These are phyloP conservation scores for Neopestalotiopsis rosae DNA, from an alignment of 2,329 filamentous ascomycete genomes.

Conservation along the genomic window DNA sequence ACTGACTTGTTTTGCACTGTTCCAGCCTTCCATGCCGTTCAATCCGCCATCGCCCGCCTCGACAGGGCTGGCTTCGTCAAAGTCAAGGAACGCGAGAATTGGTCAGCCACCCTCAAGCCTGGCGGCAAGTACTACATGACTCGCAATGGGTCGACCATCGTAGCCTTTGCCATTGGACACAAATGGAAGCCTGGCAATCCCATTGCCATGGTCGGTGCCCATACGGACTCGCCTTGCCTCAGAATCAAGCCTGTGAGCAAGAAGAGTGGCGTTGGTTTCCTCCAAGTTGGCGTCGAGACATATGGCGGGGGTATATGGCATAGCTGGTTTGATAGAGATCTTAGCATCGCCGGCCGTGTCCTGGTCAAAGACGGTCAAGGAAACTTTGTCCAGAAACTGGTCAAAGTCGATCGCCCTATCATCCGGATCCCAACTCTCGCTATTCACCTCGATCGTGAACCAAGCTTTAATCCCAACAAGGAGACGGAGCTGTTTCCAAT, in stretches of 20 bases:
- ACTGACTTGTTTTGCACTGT: constrained; percentile 6
- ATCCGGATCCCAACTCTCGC: constrained; percentile 92
- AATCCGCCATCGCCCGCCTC: constrained; percentile 76
- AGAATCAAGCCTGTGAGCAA: constrained; percentile 95
- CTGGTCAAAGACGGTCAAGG: constrained; percentile 79
- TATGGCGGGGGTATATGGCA: constrained; percentile 98
- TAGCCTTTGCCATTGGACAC: constrained; percentile 89
- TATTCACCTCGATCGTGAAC: constrained; percentile 87
- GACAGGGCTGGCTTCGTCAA: constrained; percentile 84
- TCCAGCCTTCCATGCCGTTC: constrained; percentile 91
- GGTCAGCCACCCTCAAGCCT: constrained; percentile 78
- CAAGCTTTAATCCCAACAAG: constrained; percentile 93
- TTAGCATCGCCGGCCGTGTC: constrained; percentile 87
- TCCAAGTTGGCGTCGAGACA: constrained; percentile 95
- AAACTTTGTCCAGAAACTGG: constrained; percentile 79
- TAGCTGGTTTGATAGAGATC: constrained; percentile 96
- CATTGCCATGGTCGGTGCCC: constrained; percentile 90
- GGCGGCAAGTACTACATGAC: constrained; percentile 97
- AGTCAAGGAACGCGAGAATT: constrained; percentile 90
- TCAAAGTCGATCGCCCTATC: constrained; percentile 90
- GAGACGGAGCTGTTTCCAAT: constrained; percentile 96
- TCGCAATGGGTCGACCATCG: constrained; percentile 88
- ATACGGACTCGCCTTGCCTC: constrained; percentile 93
- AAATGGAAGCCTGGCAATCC: constrained; percentile 93
- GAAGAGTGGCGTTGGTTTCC: constrained; percentile 82